phyloP scores from a whole-genome alignment of 208 protist species.

The Leishmania martiniquensis region DNA sequence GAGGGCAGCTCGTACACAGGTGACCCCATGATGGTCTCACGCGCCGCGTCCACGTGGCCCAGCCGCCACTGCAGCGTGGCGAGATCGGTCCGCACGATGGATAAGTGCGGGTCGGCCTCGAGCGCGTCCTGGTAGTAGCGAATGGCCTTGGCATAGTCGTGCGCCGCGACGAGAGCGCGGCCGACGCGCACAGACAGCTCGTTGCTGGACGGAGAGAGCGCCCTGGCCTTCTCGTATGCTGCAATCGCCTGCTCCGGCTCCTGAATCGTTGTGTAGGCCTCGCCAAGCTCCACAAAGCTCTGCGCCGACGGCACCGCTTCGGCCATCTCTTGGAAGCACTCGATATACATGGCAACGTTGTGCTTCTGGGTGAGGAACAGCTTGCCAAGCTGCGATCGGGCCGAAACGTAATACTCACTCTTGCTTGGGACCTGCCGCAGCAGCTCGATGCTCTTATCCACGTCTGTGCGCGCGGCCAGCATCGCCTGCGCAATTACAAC shows the following conservation, averaged over 20 bases:
- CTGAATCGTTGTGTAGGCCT: constrained; percentile 89
- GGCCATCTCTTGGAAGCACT: constrained; percentile 93
- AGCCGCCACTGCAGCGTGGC: constrained; percentile 93
- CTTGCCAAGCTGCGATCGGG: constrained; percentile 89
- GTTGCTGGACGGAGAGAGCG: constrained; percentile 80
- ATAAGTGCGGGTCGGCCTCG: constrained; percentile 56
- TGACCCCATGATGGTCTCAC: constrained; percentile 58
- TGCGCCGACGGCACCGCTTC: constrained; percentile 70
- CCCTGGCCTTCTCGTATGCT: constrained; percentile 88
- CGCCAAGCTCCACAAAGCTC: constrained; percentile 85
- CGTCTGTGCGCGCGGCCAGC: constrained; percentile 81
- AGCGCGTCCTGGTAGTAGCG: constrained; percentile 92
- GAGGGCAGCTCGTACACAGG: constrained; percentile 38
- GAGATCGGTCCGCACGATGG: constrained; percentile 88
- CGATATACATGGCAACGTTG: constrained; percentile 78
- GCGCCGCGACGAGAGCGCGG: constrained; percentile 90
- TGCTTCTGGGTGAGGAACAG: constrained; percentile 86
- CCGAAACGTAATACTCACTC: constrained; percentile 79
- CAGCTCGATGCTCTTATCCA: constrained; percentile 84
- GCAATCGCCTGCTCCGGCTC: constrained; percentile 92
- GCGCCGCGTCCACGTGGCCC: constrained; percentile 58
- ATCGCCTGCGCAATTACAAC: constrained; percentile 86
- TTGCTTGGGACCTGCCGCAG: constrained; percentile 72
- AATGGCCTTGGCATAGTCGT: constrained; percentile 94
- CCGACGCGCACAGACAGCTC: constrained; percentile 93